Evolutionary conservation across 352 stramenopile species (phyloP).

Genomic region (Pythium sp.): DNA sequence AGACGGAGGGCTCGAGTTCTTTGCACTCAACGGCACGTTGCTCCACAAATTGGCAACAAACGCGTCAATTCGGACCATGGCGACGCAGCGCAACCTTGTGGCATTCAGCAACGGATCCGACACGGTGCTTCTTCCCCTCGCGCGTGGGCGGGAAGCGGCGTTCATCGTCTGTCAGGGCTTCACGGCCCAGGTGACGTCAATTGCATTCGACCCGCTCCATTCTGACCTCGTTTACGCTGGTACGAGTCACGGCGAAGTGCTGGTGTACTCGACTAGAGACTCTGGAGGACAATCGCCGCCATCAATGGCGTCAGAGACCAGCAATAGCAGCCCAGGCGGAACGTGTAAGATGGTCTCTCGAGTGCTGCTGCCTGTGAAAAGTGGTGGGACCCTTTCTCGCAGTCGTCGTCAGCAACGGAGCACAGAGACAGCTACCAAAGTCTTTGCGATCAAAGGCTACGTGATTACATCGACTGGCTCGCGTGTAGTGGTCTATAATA

Average conservation of each 20-base stretch:
- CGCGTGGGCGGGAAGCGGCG: constrained; percentile 21
- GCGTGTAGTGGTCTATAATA: constrained; percentile 16
- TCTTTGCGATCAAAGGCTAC: constrained; percentile 16
- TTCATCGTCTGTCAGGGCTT: constrained; percentile 44
- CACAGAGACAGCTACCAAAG: neutral
- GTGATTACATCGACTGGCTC: constrained; percentile 6
- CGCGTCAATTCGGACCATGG: constrained; percentile 22
- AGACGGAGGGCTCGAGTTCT: constrained; percentile 22
- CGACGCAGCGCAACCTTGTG: constrained; percentile 35
- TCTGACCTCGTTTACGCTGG: constrained; percentile 47
- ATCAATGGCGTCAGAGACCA: neutral
- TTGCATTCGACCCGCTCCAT: constrained; percentile 41
- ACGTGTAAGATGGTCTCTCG: constrained; percentile 6
- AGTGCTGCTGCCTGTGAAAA: neutral
- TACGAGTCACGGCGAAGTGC: constrained; percentile 40
- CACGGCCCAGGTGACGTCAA: constrained; percentile 30
- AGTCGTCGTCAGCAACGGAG: neutral
- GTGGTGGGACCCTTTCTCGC: neutral
- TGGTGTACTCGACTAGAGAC: constrained; percentile 31
- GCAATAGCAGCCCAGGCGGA: neutral
- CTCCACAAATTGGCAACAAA: constrained; percentile 34
- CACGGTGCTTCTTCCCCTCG: constrained; percentile 31
- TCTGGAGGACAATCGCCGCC: neutral
- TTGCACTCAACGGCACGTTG: constrained; percentile 43
- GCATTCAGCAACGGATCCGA: constrained; percentile 38